These are phyloP conservation scores for Telopea speciosissima DNA, from an alignment of 177 flowering plant genomes.

Conservation along the genomic window DNA sequence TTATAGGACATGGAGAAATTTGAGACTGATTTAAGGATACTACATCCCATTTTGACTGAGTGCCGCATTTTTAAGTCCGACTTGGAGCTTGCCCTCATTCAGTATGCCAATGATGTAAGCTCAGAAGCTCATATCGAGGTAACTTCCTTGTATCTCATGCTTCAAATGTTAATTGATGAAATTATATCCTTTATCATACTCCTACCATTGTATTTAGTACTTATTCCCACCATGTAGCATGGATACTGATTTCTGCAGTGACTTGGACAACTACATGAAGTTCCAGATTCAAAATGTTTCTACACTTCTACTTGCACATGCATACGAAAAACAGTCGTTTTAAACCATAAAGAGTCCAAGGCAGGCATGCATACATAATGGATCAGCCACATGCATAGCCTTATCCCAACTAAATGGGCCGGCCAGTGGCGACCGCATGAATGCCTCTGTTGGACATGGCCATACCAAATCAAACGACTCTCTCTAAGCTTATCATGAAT, in stretches of 20 bases:
- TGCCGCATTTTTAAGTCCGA: conserved; percentile 76
- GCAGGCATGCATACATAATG: too few relatives aligned
- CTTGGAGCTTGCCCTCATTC: conserved; percentile 75
- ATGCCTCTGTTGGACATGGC: too few relatives aligned
- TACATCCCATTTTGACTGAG: conserved; percentile 86
- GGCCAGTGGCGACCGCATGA: too few relatives aligned
- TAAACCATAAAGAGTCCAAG: too few relatives aligned
- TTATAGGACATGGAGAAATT: conserved; percentile 77
- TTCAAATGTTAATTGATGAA: conserved; percentile 1
- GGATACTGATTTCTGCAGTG: not conserved
- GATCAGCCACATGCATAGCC: too few relatives aligned
- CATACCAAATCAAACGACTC: too few relatives aligned
- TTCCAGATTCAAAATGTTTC: not conserved
- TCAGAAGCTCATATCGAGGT: conserved; percentile 97
- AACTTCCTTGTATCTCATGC: conserved; percentile 2
- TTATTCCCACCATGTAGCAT: not conserved
- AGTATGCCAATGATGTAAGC: conserved; percentile 89
- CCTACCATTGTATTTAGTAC: not conserved
- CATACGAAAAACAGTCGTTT: too few relatives aligned
- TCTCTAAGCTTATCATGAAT: too few relatives aligned
- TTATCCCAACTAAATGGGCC: too few relatives aligned
- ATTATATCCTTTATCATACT: not conserved
- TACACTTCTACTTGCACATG: not conserved
- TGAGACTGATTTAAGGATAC: conserved; percentile 50
- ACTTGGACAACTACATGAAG: not conserved